Evolutionary conservation across 495 filamentous ascomycete genomes (phyloP), one percentile per base, ranked within the genome.

Genomic region (Penicillium macrosclerotiorum): DNA sequence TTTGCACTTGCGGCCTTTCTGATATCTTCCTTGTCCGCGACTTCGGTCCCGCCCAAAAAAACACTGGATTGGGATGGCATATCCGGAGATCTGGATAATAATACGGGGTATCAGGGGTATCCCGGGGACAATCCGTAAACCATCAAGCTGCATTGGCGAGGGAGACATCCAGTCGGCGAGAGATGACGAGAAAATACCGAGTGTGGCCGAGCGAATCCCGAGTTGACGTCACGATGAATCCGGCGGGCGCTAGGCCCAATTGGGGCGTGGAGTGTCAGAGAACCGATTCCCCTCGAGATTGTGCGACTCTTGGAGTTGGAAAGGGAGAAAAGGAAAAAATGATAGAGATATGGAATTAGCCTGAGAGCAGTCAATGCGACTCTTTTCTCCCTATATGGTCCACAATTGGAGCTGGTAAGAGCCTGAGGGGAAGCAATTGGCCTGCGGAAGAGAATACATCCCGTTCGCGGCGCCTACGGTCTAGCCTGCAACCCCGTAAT

Each of bases 151-250:
- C n/a, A n/a, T n/a, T n/a, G n/a, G n/a, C n/a, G n/a, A n/a, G n/a
- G n/a, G n/a, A n/a, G n/a, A n/a, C n/a, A n/a, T n/a, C n/a, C n/a
- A n/a, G n/a, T n/a, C n/a, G n/a, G n/a, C n/a, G n/a, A n/a, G 5
- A 12, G 17, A 30, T 16, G 14, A 14, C 45, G 47, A 45, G 40
- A 35, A 42, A 33, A 26, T 5, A 12, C 48, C 30, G 47, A 24
- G 13, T 6, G 27, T 31, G 19, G 33, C 60, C 62, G 62, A 65
- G 49, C 37, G 32, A 54, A 32, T 12, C 23, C 62, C 62, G 62
- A 58, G 30, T 42, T 60, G 62, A 65, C 55, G 61, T 64, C 57
- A 61, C 30, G 30, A 47, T 41, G 36, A 39, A 37, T 18, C 30
- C 14, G 20, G 16, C 16, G 11, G 3, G 38, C 16, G 24, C 38